Conservation (phyloP, 768 basidiomycete species). For the Lyophyllum shimeji region DNA sequence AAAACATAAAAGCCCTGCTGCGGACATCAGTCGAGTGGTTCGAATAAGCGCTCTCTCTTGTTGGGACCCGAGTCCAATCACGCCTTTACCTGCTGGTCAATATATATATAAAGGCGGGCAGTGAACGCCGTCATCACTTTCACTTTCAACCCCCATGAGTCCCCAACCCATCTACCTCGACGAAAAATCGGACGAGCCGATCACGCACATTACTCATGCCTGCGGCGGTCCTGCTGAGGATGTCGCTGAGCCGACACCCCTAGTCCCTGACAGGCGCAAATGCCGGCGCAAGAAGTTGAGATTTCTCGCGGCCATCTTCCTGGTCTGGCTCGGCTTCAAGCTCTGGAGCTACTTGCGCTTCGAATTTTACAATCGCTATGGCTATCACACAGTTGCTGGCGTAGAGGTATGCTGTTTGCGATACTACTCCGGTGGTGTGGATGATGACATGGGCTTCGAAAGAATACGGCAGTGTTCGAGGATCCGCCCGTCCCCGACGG, state of each 20-base stretch:
- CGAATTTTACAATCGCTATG: no score
- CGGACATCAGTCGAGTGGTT: no score
- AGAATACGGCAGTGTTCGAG: background rate
- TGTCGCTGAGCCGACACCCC: background rate
- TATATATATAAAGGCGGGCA: no score
- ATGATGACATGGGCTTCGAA: background rate
- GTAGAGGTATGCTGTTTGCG: no score
- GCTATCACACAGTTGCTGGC: no score
- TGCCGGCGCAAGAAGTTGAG: background rate
- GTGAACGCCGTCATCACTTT: no score
- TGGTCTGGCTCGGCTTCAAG: constrained; percentile 1
- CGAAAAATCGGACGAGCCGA: constrained; percentile 5
- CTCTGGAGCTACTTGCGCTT: background rate
- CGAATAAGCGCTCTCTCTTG: no score
- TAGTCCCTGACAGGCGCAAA: background rate
- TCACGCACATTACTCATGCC: background rate
- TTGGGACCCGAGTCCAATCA: no score
- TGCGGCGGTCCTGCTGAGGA: no score
- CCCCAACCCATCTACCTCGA: constrained; percentile 7
- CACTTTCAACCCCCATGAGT: constrained; percentile 4
- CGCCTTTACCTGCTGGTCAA: no score
- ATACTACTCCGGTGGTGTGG: background rate
- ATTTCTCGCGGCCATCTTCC: background rate
- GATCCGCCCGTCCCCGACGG: constrained; percentile 18
- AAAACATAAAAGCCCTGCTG: no score